Evolutionary conservation across 352 stramenopile species (phyloP).

Genomic region (Phytophthora pini): DNA sequence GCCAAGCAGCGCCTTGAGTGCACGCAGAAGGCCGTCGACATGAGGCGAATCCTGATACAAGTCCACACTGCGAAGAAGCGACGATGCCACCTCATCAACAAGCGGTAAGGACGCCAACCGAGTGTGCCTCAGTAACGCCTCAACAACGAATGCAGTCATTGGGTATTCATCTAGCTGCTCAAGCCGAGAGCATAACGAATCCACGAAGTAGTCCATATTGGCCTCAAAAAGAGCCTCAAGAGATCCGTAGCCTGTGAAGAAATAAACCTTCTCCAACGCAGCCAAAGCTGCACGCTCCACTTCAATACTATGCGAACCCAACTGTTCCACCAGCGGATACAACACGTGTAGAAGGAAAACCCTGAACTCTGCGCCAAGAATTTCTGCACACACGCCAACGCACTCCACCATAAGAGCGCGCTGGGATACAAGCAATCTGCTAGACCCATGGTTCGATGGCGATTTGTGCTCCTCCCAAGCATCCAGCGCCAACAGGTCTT

Average conservation of each 20-base stretch:
- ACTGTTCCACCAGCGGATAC: slow-evolving; percentile 87
- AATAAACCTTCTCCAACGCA: slow-evolving; percentile 73
- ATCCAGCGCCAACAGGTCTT: slow-evolving; percentile 67
- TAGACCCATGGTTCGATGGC: slow-evolving; percentile 1
- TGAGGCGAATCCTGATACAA: slow-evolving; percentile 73
- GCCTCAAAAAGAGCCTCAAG: slow-evolving; percentile 71
- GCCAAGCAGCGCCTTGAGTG: slow-evolving; percentile 63
- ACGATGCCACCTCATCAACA: slow-evolving; percentile 75
- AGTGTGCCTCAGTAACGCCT: slow-evolving; percentile 72
- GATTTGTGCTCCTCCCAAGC: slow-evolving; percentile 44
- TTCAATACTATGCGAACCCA: slow-evolving; percentile 61
- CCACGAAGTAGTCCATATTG: slow-evolving; percentile 92
- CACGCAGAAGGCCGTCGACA: slow-evolving; percentile 55
- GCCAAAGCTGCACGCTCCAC: slow-evolving; percentile 77
- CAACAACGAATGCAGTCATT: slow-evolving; percentile 77
- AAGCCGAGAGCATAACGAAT: slow-evolving; percentile 75
- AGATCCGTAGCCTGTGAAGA: slow-evolving; percentile 57
- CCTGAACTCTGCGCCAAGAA: slow-evolving; percentile 57
- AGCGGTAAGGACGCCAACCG: slow-evolving; percentile 73
- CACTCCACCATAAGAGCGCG: slow-evolving; percentile 78
- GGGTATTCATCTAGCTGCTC: slow-evolving; percentile 75
- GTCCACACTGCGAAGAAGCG: slow-evolving; percentile 78
- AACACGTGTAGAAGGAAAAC: slow-evolving; percentile 75
- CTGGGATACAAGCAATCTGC: slow-evolving; percentile 41
- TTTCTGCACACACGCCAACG: slow-evolving; percentile 75